These are phyloP conservation scores for Aspergillus intermedius DNA, from an alignment of 2,329 filamentous ascomycete species.

Conservation along the genomic window DNA sequence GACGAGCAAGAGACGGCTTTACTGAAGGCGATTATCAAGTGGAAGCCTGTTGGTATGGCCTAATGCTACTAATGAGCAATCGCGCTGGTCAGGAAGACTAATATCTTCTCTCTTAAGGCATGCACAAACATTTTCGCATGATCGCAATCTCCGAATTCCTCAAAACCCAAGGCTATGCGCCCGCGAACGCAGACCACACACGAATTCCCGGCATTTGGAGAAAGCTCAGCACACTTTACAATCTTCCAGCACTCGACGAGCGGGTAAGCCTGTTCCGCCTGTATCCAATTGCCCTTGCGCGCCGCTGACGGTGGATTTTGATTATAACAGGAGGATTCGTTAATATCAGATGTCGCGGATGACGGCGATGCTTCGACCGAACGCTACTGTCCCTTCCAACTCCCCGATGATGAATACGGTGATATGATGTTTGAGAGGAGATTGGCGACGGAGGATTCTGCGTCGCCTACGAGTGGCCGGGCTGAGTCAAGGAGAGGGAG, in stretches of 20 bases:
- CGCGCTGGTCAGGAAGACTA: slow-evolving; percentile 1
- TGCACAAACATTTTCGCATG: slow-evolving; percentile 93
- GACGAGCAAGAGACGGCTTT: slow-evolving; percentile 91
- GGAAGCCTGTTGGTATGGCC: slow-evolving; percentile 82
- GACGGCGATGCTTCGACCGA: slow-evolving; percentile 45
- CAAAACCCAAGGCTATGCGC: slow-evolving; percentile 71
- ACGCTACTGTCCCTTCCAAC: slow-evolving; percentile 59
- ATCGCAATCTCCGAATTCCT: slow-evolving; percentile 76
- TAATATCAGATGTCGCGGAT: slow-evolving; percentile 52
- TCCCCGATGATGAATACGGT: slow-evolving; percentile 49
- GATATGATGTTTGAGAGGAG: slow-evolving; percentile 44
- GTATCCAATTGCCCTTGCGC: not conserved
- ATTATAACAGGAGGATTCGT: slow-evolving; percentile 45
- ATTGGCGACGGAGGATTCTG: slow-evolving; percentile 38
- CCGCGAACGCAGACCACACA: slow-evolving; percentile 62
- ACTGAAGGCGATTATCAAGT: slow-evolving; percentile 85
- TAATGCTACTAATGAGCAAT: slow-evolving; percentile 1
- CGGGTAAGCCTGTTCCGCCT: slow-evolving; percentile 51
- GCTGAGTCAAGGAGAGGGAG: slow-evolving; percentile 37
- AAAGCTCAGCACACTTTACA: slow-evolving; percentile 77
- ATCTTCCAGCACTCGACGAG: slow-evolving; percentile 78
- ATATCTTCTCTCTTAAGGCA: slow-evolving; percentile 43
- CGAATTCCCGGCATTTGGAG: slow-evolving; percentile 87
- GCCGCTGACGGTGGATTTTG: not conserved
- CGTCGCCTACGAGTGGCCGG: slow-evolving; percentile 33